Base-by-base conservation (phyloP, 345 rosid genomes). In the Citrus medica region DNA sequence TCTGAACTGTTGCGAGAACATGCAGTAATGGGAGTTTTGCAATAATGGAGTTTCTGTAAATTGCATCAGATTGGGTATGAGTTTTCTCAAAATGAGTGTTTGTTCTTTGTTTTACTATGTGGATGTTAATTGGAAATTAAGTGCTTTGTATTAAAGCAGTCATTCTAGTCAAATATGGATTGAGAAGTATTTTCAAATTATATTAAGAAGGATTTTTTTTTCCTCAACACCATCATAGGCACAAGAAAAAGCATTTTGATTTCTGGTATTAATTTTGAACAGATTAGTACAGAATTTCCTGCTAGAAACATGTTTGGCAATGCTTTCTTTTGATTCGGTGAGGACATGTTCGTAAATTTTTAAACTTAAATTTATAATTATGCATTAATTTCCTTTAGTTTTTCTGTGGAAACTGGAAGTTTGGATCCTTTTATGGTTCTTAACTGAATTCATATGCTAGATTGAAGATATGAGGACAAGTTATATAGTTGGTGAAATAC, bases 121-220 rank as follows among this genome's bases (percentile, higher is more conserved):
- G 53, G 5, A 10, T 19, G 9, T 14, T 38, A 27, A 17, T 24
- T 30, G 64, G 64, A 48, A 21, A 33, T 67, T 35, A 22, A 56
- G 42, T 69, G 28, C 55, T 33, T 79, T 27, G 27, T 35, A 8
- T 58, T n/a, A 55, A 68, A 35, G 28, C 65, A 61, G 33, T 38
- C 69, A 30, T 82, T 46, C 21, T 73, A 25, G 60, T 70, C 59
- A 53, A 69, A 37, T 63, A 13, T 25, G 56, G 76, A 25, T 61
- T 61, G 58, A 61, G 25, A 38, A 27, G 38, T 9, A 40, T 61
- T 61, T 61, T 61, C n/a, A 27, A 35, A 1, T 74, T 22, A 61
- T 46, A 64, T 30, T 46, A 46, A 46, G 51, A 1, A 46, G 13
- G 51, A 12, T 42, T 12, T 46, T 46, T 42, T 46, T 12, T 12